Evolutionary conservation across 192 early-diverging fungal species (phyloP), one percentile per base, ranked within the genome.

Genomic region (Piromyces finnis): DNA sequence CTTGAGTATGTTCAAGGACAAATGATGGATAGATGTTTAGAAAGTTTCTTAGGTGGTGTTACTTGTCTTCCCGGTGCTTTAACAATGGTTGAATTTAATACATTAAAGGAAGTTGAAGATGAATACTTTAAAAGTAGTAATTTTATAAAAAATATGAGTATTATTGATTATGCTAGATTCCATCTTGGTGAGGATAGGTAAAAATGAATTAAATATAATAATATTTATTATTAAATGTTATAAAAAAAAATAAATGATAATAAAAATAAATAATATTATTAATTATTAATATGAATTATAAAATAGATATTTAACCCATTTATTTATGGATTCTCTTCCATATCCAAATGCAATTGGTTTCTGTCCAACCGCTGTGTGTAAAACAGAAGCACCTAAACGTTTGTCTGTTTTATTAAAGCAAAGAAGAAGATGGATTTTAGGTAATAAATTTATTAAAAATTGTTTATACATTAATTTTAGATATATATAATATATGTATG

Each of bases 131-230:
- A 80, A 29, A 82, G 84, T 28, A 81, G 80, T 17, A 59, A 35
- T 68, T 68, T 68, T 22, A 82, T 80, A 22, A 84, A 88, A 22
- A 82, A 82, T 39, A 85, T 87, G 12, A 81, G 41, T 79, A 37
- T 39, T 13, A 85, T 85, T 80, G 86, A 88, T 77, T 88, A 85
- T 78, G 80, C 80, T 16, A 78, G 87, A 26, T 85, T 81, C 77
- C 82, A 88, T 35, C 37, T 88, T 29, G 87, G 87, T 27, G 87
- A 88, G 78, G 87, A 88, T 77, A 82, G 87, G 5, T 68, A 68
- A 68, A n/a, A 3, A 6, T n/a, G n/a, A n/a, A n/a, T n/a, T n/a
- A n/a, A n/a, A n/a, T 22, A 4, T 3, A 22, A 22, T 4, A 68
- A 68, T 7, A n/a, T 9, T n/a, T 22, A 68, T 11, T 9, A 22